Percentiles rank a stretch among this genome's conserved stretches.
These are phyloP conservation scores for Candida quercuum DNA, from an alignment of 805 yeast species.

Conservation along the genomic window DNA sequence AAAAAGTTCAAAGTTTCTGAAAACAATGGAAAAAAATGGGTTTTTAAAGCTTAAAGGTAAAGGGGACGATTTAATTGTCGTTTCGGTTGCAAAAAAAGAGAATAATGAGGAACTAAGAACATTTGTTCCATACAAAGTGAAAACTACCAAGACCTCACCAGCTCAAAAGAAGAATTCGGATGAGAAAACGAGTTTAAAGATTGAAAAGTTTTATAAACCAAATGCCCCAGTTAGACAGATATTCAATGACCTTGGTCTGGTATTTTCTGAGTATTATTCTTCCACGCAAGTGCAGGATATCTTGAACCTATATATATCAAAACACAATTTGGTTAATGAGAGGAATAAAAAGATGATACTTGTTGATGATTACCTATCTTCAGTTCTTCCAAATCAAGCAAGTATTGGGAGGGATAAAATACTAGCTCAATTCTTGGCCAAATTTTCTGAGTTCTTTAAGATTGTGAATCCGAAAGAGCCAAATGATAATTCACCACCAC, in stretches of 20 bases:
- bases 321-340: slow-evolving; percentile 43
- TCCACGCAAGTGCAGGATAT: slow-evolving; percentile 47
- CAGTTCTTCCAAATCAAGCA: slow-evolving; percentile 32
- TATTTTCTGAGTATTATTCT: slow-evolving; percentile 40
- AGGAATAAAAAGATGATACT: slow-evolving; percentile 48
- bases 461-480: slow-evolving; percentile 31
- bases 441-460: slow-evolving; percentile 44
- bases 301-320: slow-evolving; percentile 51
- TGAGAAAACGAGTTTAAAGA: slow-evolving; percentile 27
- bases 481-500: slow-evolving; percentile 35
- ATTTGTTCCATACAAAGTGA: slow-evolving; percentile 58
- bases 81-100: slow-evolving; percentile 40
- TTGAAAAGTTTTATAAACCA: slow-evolving; percentile 59
- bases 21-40: slow-evolving; percentile 76
- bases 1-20: slow-evolving; percentile 78
- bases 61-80: slow-evolving; percentile 70
- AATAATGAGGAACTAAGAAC: slow-evolving; percentile 44
- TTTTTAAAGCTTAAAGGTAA: slow-evolving; percentile 73
- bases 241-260: slow-evolving; percentile 36
- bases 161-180: slow-evolving; percentile 19
- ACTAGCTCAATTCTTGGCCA: slow-evolving; percentile 37
- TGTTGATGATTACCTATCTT: slow-evolving; percentile 49
- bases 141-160: slow-evolving; percentile 16
- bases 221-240: slow-evolving; percentile 42
- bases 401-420: slow-evolving; percentile 30